These are phyloP conservation scores for Arctium minus DNA, from an alignment of 129 eudicot genomes.

Conservation along the genomic window DNA sequence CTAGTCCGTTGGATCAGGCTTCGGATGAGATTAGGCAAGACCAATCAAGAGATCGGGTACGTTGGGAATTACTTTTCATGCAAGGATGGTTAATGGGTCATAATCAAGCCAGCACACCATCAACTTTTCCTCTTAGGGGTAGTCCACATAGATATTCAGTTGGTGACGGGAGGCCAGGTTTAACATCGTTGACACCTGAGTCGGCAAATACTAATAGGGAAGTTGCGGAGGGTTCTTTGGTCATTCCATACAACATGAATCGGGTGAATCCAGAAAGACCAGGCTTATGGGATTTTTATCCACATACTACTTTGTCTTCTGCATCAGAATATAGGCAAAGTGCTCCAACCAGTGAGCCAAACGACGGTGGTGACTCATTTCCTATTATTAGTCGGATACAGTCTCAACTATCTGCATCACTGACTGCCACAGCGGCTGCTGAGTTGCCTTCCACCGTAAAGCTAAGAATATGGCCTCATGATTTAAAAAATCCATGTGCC, in stretches of 20 bases:
- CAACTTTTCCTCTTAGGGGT: conserved; percentile 35
- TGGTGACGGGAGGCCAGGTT: conserved; percentile 13
- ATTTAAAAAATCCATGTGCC: conserved; percentile 49
- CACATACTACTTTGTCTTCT: conserved; percentile 12
- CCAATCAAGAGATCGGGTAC: conserved; percentile 47
- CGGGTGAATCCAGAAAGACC: conserved; percentile 19
- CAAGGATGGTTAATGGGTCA: conserved; percentile 83
- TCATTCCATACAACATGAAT: conserved; percentile 22
- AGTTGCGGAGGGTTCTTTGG: conserved; percentile 11
- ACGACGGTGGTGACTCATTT: conserved; percentile 24
- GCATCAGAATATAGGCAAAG: conserved; percentile 11
- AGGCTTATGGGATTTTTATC: conserved; percentile 19
- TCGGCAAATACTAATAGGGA: conserved; percentile 7
- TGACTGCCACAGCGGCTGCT: conserved; percentile 59
- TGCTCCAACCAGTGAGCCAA: conserved; percentile 24
- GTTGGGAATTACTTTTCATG: conserved; percentile 65
- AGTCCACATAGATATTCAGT: conserved; percentile 30
- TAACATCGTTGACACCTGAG: conserved; percentile 18
- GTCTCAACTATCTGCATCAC: conserved; percentile 58
- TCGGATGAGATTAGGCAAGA: conserved; percentile 19
- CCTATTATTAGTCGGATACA: conserved; percentile 54
- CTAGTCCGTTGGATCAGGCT: conserved; percentile 10
- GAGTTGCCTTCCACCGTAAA: conserved; percentile 78
- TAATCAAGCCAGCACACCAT: conserved; percentile 46
- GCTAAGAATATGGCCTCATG: conserved; percentile 65